Conservation (phyloP, 495 filamentous ascomycete species). For the Pyrenopolyporus hunteri region DNA sequence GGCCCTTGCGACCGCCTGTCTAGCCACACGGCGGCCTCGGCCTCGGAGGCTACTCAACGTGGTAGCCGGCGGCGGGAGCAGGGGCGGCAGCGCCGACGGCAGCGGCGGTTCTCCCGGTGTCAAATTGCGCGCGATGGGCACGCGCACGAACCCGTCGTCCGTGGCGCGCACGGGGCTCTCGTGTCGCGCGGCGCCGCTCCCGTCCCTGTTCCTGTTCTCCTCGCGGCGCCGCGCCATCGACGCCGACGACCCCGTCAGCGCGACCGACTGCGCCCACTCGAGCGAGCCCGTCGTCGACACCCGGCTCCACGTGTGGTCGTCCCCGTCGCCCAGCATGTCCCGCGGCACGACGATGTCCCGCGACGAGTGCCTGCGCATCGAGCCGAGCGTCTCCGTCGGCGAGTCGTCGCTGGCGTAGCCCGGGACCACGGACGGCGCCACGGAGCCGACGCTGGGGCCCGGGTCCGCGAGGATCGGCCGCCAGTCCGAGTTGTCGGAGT, state of each 20-base stretch:
- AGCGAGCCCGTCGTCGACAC: too few species aligned
- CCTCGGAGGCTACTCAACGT: too few species aligned
- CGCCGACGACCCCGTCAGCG: neutral
- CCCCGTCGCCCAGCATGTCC: neutral
- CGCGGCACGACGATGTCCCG: neutral
- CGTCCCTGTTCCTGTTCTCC: too few species aligned
- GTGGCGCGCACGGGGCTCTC: neutral
- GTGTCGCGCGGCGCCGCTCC: neutral
- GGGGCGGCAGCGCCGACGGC: neutral
- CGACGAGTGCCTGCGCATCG: neutral
- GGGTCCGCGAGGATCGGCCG: neutral
- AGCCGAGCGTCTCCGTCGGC: neutral
- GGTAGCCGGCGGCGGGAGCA: too few species aligned
- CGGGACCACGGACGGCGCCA: too few species aligned
- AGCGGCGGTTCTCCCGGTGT: neutral
- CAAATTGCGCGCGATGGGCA: neutral
- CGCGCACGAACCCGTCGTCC: constrained; percentile 5
- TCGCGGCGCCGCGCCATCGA: neutral
- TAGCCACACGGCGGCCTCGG: too few species aligned
- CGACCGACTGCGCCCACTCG: too few species aligned
- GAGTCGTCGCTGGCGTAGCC: neutral
- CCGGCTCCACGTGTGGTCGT: too few species aligned
- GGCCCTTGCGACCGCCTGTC: too few species aligned
- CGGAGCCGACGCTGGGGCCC: neutral
- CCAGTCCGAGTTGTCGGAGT: neutral